A percentile compares a stretch with the other conserved stretches of the same genome.
These are phyloP conservation scores for Aspergillus fructus DNA, from an alignment of 2,329 filamentous ascomycete genomes.

Conservation along the genomic window DNA sequence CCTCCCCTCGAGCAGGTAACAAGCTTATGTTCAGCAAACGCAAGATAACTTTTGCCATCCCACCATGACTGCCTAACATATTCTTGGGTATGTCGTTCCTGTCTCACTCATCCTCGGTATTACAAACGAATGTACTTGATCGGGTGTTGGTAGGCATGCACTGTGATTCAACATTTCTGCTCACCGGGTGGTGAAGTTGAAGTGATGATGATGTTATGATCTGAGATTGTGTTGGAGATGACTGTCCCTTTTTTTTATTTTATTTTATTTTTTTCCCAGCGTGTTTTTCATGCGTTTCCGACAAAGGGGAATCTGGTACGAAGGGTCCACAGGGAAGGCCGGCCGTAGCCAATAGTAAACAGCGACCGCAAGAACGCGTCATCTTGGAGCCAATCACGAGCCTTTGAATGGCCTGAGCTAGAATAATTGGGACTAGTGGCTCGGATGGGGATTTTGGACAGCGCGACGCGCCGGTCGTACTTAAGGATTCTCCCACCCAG, in stretches of 20 bases:
- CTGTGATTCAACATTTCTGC: background rate
- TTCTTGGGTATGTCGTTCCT: conserved; percentile 24
- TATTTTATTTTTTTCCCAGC: conserved; percentile 5
- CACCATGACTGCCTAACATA: conserved; percentile 23
- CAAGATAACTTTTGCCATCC: conserved; percentile 4
- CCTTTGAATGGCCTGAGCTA: conserved; percentile 31
- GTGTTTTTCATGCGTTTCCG: conserved; percentile 19
- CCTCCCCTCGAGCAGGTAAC: conserved; percentile 5
- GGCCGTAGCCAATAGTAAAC: conserved; percentile 24
- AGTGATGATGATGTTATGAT: conserved; percentile 13
- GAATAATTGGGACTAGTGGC: conserved; percentile 34
- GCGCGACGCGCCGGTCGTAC: conserved; percentile 37
- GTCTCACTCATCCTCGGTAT: conserved; percentile 15
- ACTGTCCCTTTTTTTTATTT: conserved; percentile 7
- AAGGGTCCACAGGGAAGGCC: conserved; percentile 17
- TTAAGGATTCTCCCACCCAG: conserved; percentile 45
- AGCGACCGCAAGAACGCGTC: conserved; percentile 23
- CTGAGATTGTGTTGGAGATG: background rate
- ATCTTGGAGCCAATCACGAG: conserved; percentile 30
- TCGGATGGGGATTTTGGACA: conserved; percentile 32
- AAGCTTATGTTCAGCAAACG: background rate
- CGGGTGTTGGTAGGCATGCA: conserved; percentile 1
- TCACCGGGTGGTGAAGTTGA: background rate
- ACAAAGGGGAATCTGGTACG: conserved; percentile 24
- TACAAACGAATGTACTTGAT: conserved; percentile 14